These are phyloP conservation scores for Lentinula guzmanii DNA, from an alignment of 768 basidiomycete species.

Conservation along the genomic window DNA sequence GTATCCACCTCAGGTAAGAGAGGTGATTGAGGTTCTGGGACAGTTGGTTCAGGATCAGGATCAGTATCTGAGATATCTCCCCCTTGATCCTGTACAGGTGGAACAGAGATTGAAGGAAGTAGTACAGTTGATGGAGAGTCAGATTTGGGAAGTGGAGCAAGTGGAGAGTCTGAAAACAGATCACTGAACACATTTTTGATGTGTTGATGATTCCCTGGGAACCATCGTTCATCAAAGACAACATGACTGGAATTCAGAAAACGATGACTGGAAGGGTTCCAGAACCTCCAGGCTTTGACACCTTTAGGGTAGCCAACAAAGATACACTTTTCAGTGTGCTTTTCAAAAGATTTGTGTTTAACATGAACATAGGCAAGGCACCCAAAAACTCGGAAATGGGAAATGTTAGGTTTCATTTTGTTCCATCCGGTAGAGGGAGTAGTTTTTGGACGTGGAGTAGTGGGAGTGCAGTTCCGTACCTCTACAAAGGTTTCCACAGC, in stretches of 20 bases:
- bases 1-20: neutral
- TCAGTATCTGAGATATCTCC: neutral
- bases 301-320: constrained; percentile 19
- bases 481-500: constrained; percentile 10
- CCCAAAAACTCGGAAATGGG: constrained; percentile 14
- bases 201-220: constrained; percentile 9
- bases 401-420: constrained; percentile 16
- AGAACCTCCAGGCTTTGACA: constrained; percentile 19
- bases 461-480: constrained; percentile 15
- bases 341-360: constrained; percentile 14
- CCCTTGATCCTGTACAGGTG: neutral
- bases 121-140: neutral
- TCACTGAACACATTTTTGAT: neutral
- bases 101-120: too few relatives aligned
- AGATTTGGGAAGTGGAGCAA: neutral
- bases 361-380: constrained; percentile 20
- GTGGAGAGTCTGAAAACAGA: neutral
- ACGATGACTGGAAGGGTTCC: constrained; percentile 10
- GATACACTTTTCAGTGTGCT: constrained; percentile 12
- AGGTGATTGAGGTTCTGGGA: neutral
- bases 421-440: constrained; percentile 19
- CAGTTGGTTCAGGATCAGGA: neutral
- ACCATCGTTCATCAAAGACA: constrained; percentile 19
- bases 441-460: constrained; percentile 11
- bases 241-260: constrained; percentile 13